Conservation (phyloP, 306 rosid species). For the Crataegus laevigata region DNA sequence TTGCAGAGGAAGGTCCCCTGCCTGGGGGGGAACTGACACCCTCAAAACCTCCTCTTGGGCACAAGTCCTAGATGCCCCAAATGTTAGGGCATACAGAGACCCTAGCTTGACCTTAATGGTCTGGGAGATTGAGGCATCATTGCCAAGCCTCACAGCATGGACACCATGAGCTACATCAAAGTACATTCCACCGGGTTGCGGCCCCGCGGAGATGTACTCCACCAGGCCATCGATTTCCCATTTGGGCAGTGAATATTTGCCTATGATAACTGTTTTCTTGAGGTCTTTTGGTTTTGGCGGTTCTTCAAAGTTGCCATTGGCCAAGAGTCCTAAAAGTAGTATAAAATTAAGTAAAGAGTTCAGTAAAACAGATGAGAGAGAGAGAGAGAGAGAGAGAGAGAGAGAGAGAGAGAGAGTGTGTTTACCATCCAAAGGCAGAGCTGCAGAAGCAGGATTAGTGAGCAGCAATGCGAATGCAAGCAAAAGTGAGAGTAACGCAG, state of each 20-base stretch:
- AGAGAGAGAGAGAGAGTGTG: neutral
- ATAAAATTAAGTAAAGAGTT: neutral
- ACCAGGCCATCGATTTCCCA: conserved; percentile 88
- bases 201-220: conserved; percentile 83
- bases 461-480: conserved; percentile 31
- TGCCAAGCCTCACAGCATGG: conserved; percentile 94
- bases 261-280: conserved; percentile 55
- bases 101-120: conserved; percentile 59
- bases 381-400: neutral
- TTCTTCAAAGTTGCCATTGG: conserved; percentile 86
- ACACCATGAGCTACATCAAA: conserved; percentile 72
- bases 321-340: conserved; percentile 33
- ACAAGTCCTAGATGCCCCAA: conserved; percentile 95
- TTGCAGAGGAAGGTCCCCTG: conserved; percentile 83
- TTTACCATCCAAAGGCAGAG: conserved; percentile 51
- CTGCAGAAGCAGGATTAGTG: conserved; percentile 41
- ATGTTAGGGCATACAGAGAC: conserved; percentile 59
- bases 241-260: conserved; percentile 63
- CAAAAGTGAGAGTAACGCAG: conserved; percentile 12
- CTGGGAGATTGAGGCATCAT: conserved; percentile 85
- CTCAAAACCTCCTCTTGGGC: conserved; percentile 90
- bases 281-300: conserved; percentile 48
- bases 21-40: conserved; percentile 60
- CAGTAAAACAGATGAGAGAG: conserved; percentile 8
- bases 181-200: conserved; percentile 93